Base-by-base conservation (phyloP, 768 basidiomycete species). In the Tubosaeta sp. region DNA sequence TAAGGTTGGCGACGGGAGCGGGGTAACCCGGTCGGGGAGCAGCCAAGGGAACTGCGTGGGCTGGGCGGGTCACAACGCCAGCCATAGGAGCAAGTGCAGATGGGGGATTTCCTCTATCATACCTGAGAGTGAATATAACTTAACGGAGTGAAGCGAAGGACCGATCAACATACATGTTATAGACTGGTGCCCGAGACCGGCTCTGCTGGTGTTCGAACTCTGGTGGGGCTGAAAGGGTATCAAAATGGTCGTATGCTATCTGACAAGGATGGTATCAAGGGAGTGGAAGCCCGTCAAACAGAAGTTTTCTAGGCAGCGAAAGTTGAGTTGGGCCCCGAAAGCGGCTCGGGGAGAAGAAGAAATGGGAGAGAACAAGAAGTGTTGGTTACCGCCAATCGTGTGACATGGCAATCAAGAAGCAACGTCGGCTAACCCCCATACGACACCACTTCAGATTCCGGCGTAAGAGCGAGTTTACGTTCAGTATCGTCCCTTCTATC, bases 1-100 rank as follows among this genome's bases (percentile, higher is more conserved):
- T 83, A 32, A 88, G 78, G 2, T 80, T 84, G 13, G 84, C 73
- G 27, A 88, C 78, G 32, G 84, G 84, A 3, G 85, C 81, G 29
- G 85, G 80, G 59, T 90, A 90, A 6, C 88, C 87, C 4, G 88
- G 87, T 34, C 77, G 77, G 25, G 87, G 88, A 3, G 86, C 82
- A 4, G 81, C 85, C 55, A 89, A 80, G 9, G 77, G 74, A 43
- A 74, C 63, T 46, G 68, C 59, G 5, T 64, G 56, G 14, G 69
- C 57, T 4, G 71, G 65, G 48, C 65, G 55, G 35, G 68, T 63
- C 27, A 62, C 34, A 45, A 64, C 64, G 29, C 65, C 72, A 58
- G 73, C 71, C 71, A 79, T 71, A 48, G 76, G 67, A 48, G 75
- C 77, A 38, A 81, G 71, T 46, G 81, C 82, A 41, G 79, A 80